Evolutionary conservation across 805 yeast species (phyloP).

Genomic region (Saccharomycopsis sp.): DNA sequence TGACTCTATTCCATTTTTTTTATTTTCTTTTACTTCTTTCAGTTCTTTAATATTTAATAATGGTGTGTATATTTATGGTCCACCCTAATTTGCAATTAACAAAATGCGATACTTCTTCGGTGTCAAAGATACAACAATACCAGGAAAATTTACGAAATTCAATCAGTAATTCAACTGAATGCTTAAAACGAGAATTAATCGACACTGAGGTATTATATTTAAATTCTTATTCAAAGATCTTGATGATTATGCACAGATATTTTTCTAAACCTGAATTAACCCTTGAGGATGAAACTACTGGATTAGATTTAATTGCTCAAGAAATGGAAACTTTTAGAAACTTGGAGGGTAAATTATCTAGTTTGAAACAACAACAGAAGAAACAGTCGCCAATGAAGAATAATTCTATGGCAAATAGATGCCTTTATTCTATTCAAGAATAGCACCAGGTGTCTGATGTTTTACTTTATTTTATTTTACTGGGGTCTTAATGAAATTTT

Average conservation of each 20-base stretch:
- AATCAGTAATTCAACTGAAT: not conserved
- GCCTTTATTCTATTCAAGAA: not conserved
- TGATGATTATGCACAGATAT: constrained; percentile 13
- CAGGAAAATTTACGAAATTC: constrained; percentile 1
- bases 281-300: constrained; percentile 14
- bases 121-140: constrained; percentile 8
- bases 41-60: not conserved
- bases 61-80: constrained; percentile 19
- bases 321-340: constrained; percentile 17
- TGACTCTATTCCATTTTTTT: not conserved
- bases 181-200: not conserved
- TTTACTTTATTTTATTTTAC: no score
- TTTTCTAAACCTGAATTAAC: constrained; percentile 18
- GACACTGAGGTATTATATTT: constrained; percentile 15
- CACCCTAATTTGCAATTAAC: constrained; percentile 17
- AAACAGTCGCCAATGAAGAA: not conserved
- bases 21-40: not conserved
- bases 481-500: no score
- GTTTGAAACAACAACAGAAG: constrained; percentile 1
- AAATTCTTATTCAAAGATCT: constrained; percentile 7
- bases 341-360: constrained; percentile 1
- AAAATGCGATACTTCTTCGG: constrained; percentile 14
- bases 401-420: not conserved
- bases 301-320: constrained; percentile 12
- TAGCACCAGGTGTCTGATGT: no score